Evolutionary conservation across 2,329 filamentous ascomycete genomes (phyloP).

Genomic region (Neophaeococcomyces mojaviensis): DNA sequence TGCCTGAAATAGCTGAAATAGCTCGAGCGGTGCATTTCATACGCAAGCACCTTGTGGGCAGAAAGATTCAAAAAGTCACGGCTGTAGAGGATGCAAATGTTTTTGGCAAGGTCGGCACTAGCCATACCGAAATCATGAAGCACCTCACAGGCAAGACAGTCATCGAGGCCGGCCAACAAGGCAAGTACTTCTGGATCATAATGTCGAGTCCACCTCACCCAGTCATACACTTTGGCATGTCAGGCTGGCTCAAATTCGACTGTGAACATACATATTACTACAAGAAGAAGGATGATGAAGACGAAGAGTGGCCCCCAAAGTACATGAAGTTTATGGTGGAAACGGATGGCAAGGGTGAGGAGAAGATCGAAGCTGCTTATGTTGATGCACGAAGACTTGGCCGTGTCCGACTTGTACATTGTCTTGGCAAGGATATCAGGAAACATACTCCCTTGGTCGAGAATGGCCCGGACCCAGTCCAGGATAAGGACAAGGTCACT

Average conservation of each 20-base stretch:
- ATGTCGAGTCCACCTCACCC: constrained; percentile 72
- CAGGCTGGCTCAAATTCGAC: constrained; percentile 81
- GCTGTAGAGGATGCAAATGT: constrained; percentile 75
- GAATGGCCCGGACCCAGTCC: constrained; percentile 87
- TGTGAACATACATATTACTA: constrained; percentile 77
- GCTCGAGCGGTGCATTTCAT: constrained; percentile 82
- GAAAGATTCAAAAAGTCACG: constrained; percentile 62
- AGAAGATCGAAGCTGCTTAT: constrained; percentile 65
- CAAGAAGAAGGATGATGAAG: constrained; percentile 46
- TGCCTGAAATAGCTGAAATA: constrained; percentile 54
- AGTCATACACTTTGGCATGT: constrained; percentile 77
- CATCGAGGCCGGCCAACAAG: constrained; percentile 68
- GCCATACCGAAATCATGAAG: constrained; percentile 63
- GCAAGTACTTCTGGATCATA: constrained; percentile 94
- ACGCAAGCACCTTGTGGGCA: constrained; percentile 73
- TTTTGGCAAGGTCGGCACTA: constrained; percentile 85
- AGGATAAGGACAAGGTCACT: constrained; percentile 70
- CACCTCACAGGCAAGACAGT: constrained; percentile 69
- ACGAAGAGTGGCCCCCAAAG: constrained; percentile 74
- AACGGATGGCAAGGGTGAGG: constrained; percentile 46
- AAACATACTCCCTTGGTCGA: constrained; percentile 71
- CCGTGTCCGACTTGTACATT: constrained; percentile 75
- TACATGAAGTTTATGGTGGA: constrained; percentile 81
- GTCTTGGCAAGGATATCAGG: constrained; percentile 66
- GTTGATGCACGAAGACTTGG: constrained; percentile 74